Conservation (phyloP, 2,329 filamentous ascomycete genomes). For the Trichoderma guizhouense region DNA sequence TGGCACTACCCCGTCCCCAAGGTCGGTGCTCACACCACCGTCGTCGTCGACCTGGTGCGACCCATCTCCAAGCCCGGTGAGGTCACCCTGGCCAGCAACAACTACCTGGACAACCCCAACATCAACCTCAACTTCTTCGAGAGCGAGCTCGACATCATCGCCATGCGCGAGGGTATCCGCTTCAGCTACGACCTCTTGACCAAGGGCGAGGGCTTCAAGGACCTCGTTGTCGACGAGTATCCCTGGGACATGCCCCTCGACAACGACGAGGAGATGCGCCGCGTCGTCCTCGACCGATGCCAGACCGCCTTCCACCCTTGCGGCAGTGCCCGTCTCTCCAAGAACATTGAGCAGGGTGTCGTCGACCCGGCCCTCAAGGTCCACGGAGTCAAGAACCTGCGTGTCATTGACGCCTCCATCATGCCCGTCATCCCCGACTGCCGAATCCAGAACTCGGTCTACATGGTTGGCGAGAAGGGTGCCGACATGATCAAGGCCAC, state of each 20-base stretch:
- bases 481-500: constrained; percentile 23
- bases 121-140: constrained; percentile 61
- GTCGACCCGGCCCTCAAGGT: constrained; percentile 51
- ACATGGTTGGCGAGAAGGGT: constrained; percentile 56
- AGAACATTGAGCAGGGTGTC: constrained; percentile 49
- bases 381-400: constrained; percentile 50
- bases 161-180: constrained; percentile 55
- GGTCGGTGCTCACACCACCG: constrained; percentile 50
- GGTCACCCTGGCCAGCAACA: constrained; percentile 53
- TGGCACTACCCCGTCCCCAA: constrained; percentile 43
- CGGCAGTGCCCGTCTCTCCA: constrained; percentile 52
- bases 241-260: constrained; percentile 59
- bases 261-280: constrained; percentile 54
- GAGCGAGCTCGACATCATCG: constrained; percentile 54
- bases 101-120: constrained; percentile 56
- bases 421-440: constrained; percentile 55
- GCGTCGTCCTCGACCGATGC: constrained; percentile 53
- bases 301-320: constrained; percentile 60
- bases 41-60: constrained; percentile 49
- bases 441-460: constrained; percentile 59
- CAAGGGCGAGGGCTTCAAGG: constrained; percentile 54
- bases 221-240: constrained; percentile 51
- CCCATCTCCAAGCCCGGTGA: constrained; percentile 45
- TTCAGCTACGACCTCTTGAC: constrained; percentile 56
- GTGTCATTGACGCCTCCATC: constrained; percentile 54